These are phyloP conservation scores for Tinospora cordifolia DNA, from an alignment of 164 flowering plant species.

Conservation along the genomic window DNA sequence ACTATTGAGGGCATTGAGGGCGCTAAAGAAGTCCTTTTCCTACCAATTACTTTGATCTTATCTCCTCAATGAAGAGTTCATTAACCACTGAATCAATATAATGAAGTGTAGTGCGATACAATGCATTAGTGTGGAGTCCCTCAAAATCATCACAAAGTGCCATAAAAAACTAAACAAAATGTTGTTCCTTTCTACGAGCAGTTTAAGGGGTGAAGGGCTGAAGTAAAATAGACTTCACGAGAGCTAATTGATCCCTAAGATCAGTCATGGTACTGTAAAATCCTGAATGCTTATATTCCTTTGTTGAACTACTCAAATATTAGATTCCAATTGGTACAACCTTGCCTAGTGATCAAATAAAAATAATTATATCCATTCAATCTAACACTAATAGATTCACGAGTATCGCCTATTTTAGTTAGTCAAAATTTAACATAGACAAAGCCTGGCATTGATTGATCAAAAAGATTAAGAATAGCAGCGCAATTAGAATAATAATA, in stretches of 20 bases:
- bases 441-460: too few relatives aligned
- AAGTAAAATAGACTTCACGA: neutral
- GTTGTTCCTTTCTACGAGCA: constrained; percentile 1
- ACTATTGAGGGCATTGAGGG: neutral
- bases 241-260: constrained; percentile 4
- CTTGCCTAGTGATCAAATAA: too few relatives aligned
- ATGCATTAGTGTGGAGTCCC: neutral
- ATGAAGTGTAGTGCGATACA: neutral
- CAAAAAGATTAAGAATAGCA: too few relatives aligned
- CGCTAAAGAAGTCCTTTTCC: neutral
- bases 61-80: constrained; percentile 8
- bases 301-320: too few relatives aligned
- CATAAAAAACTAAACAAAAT: constrained; percentile 5
- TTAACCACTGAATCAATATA: constrained; percentile 1
- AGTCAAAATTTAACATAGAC: too few relatives aligned
- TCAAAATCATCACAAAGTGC: constrained; percentile 5
- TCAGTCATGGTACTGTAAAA: too few relatives aligned
- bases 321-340: too few relatives aligned
- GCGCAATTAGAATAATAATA: too few relatives aligned
- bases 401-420: too few relatives aligned
- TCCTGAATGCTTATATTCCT: too few relatives aligned
- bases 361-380: too few relatives aligned
- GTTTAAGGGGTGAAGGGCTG: neutral
- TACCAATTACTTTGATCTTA: neutral
- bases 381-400: too few relatives aligned